Conservation (phyloP, 352 stramenopile species). For the Globisporangium nunn region DNA sequence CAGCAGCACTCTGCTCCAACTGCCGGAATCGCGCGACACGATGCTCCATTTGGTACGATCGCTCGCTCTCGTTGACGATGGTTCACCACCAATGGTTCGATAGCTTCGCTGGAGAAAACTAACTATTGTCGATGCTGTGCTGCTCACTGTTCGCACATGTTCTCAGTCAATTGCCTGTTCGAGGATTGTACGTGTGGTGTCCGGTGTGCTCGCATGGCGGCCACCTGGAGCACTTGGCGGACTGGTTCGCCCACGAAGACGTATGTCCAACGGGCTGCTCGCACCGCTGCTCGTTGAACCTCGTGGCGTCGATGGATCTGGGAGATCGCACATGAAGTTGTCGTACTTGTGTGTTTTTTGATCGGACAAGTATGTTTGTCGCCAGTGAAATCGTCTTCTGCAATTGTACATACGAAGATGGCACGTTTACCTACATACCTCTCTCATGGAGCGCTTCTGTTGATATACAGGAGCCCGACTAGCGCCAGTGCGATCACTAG, state of each 20-base stretch:
- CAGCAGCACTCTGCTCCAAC: conserved; percentile 47
- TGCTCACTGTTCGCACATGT: background rate
- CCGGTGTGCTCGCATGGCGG: conserved; percentile 88
- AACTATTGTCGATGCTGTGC: background rate
- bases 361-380: background rate
- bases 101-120: background rate
- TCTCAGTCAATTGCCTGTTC: conserved; percentile 72
- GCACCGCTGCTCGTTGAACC: conserved; percentile 50
- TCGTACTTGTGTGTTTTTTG: background rate
- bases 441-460: background rate
- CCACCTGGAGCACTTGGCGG: conserved; percentile 76
- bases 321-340: conserved; percentile 7
- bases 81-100: too few relatives aligned
- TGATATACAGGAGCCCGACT: conserved; percentile 1
- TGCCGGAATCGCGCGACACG: conserved; percentile 70
- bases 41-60: conserved; percentile 80
- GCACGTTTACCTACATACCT: background rate
- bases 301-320: conserved; percentile 17
- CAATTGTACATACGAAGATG: background rate
- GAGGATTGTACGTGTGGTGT: conserved; percentile 88
- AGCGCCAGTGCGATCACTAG: conserved; percentile 1
- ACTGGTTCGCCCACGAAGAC: conserved; percentile 71
- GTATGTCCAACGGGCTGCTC: conserved; percentile 75
- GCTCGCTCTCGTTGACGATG: background rate
- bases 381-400: background rate